phyloP scores from a whole-genome alignment of 2,329 filamentous ascomycete species.

The Colletotrichum destructivum region DNA sequence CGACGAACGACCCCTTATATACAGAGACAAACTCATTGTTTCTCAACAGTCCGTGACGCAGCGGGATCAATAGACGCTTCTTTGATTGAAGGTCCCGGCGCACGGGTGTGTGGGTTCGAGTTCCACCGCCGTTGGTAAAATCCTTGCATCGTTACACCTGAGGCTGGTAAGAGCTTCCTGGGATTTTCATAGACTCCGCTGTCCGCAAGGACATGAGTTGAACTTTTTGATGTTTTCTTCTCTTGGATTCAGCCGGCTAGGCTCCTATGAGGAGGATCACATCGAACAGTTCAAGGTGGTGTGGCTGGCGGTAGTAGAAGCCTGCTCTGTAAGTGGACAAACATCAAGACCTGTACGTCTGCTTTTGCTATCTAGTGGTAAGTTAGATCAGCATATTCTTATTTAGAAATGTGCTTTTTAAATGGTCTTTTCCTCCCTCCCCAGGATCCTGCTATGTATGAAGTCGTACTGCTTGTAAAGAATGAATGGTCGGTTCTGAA shows the following conservation, averaged over 20 bases:
- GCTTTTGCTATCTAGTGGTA: no score
- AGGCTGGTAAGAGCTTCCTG: constrained; percentile 31
- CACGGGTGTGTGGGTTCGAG: constrained; percentile 31
- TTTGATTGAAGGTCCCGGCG: constrained; percentile 14
- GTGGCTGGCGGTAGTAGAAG: no score
- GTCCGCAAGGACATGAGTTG: neutral
- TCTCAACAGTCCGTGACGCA: constrained; percentile 15
- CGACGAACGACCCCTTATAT: neutral
- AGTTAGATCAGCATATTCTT: no score
- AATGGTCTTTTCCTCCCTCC: no score
- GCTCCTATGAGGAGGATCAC: no score
- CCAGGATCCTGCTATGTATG: no score
- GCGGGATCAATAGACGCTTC: constrained; percentile 18
- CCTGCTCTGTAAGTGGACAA: no score
- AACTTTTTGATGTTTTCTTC: constrained; percentile 10
- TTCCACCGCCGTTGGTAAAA: constrained; percentile 26
- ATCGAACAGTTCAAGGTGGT: no score
- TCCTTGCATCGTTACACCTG: constrained; percentile 29
- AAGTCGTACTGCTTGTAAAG: no score
- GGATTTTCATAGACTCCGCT: constrained; percentile 14
- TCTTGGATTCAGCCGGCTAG: neutral
- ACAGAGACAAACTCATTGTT: neutral
- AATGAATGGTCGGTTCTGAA: no score
- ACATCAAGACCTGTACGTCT: no score
- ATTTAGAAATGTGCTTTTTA: no score